phyloP scores from a whole-genome alignment of 148 eudicot species.

The Rhododendron ferrugineum region DNA sequence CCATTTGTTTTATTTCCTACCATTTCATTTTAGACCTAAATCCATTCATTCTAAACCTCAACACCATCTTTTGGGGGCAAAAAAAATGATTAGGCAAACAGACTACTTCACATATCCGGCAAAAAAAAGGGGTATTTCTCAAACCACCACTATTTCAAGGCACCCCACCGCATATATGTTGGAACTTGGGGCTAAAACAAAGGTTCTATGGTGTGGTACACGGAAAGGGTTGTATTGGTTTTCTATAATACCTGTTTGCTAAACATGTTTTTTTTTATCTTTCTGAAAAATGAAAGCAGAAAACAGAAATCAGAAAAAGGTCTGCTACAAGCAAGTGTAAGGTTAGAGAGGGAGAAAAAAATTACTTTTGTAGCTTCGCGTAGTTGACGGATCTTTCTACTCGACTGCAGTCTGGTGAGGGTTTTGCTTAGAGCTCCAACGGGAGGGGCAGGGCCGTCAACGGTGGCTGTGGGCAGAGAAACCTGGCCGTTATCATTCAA shows the following conservation, averaged over 20 bases:
- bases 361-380: constrained; percentile 29
- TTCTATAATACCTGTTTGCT: not conserved
- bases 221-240: not conserved
- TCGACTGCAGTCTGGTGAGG: constrained; percentile 29
- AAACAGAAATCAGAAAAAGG: not conserved
- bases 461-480: constrained; percentile 41
- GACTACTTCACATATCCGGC: too few species aligned
- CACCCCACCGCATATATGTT: too few species aligned
- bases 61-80: too few species aligned
- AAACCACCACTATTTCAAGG: too few species aligned
- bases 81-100: too few species aligned
- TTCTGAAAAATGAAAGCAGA: not conserved
- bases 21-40: too few species aligned
- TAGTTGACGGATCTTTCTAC: constrained; percentile 25
- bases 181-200: too few species aligned
- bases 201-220: too few species aligned
- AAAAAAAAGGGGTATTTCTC: too few species aligned
- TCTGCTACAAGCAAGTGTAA: not conserved
- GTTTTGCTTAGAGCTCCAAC: constrained; percentile 39
- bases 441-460: constrained; percentile 45
- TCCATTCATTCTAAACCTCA: too few species aligned
- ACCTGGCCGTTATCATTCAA: constrained; percentile 39
- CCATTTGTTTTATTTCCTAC: too few species aligned
- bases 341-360: not conserved
- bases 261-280: not conserved